A percentile compares a stretch with the other conserved stretches of the same genome.
phyloP scores from a whole-genome alignment of 345 rosid genomes.

The Acer yangbiense region DNA sequence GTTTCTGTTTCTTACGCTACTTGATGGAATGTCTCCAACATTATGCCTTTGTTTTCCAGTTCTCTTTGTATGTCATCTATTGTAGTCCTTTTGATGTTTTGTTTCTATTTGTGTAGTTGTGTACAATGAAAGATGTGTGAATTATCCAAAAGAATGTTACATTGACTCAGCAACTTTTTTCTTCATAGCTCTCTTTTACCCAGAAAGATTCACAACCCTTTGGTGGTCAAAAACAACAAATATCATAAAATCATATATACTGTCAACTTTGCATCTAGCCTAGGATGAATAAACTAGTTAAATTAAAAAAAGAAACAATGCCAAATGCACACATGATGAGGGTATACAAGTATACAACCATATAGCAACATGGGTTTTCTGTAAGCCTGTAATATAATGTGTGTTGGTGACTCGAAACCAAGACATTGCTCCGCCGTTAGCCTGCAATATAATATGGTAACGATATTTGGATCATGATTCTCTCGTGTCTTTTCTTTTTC shows the following conservation, averaged over 20 bases:
- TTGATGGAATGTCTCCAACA: slow-evolving; percentile 6
- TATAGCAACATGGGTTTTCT: slow-evolving; percentile 11
- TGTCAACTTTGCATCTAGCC: neutral
- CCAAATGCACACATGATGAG: slow-evolving; percentile 6
- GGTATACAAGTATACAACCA: neutral
- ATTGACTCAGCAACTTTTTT: too few relatives aligned
- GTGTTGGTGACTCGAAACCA: too few relatives aligned
- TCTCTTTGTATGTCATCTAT: neutral
- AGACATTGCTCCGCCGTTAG: too few relatives aligned
- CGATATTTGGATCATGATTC: too few relatives aligned
- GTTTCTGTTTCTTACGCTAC: slow-evolving; percentile 41
- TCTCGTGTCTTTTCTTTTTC: too few relatives aligned
- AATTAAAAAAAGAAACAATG: neutral
- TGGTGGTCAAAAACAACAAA: too few relatives aligned
- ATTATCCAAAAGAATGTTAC: slow-evolving; percentile 10
- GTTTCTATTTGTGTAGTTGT: neutral
- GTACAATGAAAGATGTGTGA: neutral
- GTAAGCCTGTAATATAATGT: neutral
- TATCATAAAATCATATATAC: too few relatives aligned
- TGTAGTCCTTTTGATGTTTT: neutral
- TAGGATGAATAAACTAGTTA: neutral
- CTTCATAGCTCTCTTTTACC: too few relatives aligned
- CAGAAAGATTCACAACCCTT: too few relatives aligned
- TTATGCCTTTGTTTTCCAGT: slow-evolving; percentile 1
- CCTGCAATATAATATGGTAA: too few relatives aligned